Evolutionary conservation across 108 stramenopile genomes (phyloP).

Genomic region (Epithemia pelagica): DNA sequence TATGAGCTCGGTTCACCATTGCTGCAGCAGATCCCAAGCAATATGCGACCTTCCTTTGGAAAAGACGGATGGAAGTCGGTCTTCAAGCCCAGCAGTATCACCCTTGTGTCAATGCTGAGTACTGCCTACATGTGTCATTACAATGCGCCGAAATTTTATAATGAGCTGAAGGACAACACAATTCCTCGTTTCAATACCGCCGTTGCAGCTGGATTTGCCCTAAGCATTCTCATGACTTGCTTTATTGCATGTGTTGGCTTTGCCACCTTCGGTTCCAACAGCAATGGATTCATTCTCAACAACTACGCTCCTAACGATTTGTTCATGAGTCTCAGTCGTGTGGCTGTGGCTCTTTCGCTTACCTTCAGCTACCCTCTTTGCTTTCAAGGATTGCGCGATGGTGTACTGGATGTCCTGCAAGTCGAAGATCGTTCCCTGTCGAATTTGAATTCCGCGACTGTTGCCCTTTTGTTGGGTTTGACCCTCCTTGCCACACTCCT

Average conservation of each 20-base stretch:
- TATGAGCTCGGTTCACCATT: conserved; percentile 44
- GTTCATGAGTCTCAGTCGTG: conserved; percentile 77
- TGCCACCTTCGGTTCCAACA: conserved; percentile 83
- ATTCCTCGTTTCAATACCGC: conserved; percentile 70
- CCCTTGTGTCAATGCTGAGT: conserved; percentile 93
- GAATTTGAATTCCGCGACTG: conserved; percentile 52
- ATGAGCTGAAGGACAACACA: conserved; percentile 88
- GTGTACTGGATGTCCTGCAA: conserved; percentile 69
- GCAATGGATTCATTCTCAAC: conserved; percentile 88
- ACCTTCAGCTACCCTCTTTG: conserved; percentile 68
- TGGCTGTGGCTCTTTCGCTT: conserved; percentile 87
- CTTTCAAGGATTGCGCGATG: conserved; percentile 79
- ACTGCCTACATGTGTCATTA: conserved; percentile 96
- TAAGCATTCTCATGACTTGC: conserved; percentile 58
- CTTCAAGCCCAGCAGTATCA: conserved; percentile 66
- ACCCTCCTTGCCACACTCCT: conserved; percentile 61
- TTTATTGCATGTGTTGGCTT: conserved; percentile 84
- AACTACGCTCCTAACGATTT: conserved; percentile 87
- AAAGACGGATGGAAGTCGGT: conserved; percentile 51
- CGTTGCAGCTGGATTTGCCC: conserved; percentile 69
- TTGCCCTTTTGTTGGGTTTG: conserved; percentile 44
- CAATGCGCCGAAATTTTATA: conserved; percentile 91
- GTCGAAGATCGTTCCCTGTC: conserved; percentile 29
- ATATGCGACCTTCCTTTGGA: conserved; percentile 70
- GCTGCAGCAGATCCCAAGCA: conserved; percentile 38